Base-by-base conservation (phyloP, 2,329 filamentous ascomycete genomes). In the Chrysoporthe cubensis region DNA sequence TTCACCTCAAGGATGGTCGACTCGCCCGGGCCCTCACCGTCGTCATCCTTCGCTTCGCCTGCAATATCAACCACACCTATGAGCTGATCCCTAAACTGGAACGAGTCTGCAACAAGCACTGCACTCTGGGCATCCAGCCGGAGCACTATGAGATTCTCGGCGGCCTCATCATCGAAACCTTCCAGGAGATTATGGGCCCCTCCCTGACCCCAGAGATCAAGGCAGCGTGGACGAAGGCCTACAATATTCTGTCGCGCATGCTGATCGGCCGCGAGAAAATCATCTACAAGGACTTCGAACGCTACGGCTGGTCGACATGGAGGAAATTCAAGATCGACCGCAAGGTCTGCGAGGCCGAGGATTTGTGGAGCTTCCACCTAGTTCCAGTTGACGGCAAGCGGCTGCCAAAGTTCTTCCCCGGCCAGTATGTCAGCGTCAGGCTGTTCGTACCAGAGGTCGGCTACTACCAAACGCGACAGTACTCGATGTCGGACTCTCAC, bases 131-230 rank as follows among this genome's bases (percentile, higher is more conserved):
- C 73, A 87, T 92, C 73, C 80, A 80, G 59, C 84, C 89, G 0
- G 87, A 90, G 34, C 86, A 91, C 67, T 92, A 92, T 77, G 80
- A 83, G 34, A 84, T 91, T 62, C 89, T 92, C 5, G 90, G 87
- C 62, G 85, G 85, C 73, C 86, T 89, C 72, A 81, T 92, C 18
- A 81, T 92, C 40, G 82, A 84, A 34, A 87, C 89, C 0, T 90
- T 92, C 78, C 83, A 83, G 34, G 81, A 86, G 58, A 84, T 91
- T 0, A 83, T 92, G 1, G 89, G 89, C 1, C 83, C 83, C 1
- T 84, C 84, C 11, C 85, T 90, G 76, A 91, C 89, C 1, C 80
- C 83, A 0, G 85, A 89, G 21, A 83, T 90, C 46, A 82, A 86
- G 60, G 83, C 86, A 26, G 90, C 90, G 4, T 92, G 90, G 90